Percentiles rank a stretch among this genome's conserved stretches.
Evolutionary conservation across 208 protist species (phyloP).

Genomic region (Acanthamoeba triangularis): DNA sequence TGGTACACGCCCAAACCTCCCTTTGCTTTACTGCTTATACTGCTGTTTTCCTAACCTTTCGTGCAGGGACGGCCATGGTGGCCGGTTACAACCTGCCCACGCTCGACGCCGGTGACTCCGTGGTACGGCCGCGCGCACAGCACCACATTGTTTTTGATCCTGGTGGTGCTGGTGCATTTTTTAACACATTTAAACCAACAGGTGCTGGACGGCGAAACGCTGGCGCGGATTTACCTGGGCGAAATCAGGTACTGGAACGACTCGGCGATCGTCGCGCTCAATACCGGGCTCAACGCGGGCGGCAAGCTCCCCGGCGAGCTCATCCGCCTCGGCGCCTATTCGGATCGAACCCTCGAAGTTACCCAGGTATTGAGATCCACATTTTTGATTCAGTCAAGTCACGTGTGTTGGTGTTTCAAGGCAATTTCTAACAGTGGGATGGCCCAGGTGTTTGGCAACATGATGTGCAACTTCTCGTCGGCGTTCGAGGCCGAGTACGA

Average conservation of each 20-base stretch:
- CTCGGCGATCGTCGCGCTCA: conserved; percentile 4
- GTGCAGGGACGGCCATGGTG: conserved; percentile 18
- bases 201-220: conserved; percentile 5
- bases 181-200: too few relatives aligned
- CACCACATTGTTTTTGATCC: too few relatives aligned
- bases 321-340: conserved; percentile 4
- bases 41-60: too few relatives aligned
- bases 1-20: neutral
- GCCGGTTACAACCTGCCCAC: conserved; percentile 51
- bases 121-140: neutral
- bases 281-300: neutral
- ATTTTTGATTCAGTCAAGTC: too few relatives aligned
- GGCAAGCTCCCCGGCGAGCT: neutral
- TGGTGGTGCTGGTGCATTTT: too few relatives aligned
- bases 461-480: conserved; percentile 45
- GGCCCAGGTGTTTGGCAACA: conserved; percentile 3
- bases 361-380: neutral
- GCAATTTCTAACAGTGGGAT: too few relatives aligned
- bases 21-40: too few relatives aligned
- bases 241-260: neutral
- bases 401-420: too few relatives aligned
- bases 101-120: neutral
- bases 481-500: neutral
- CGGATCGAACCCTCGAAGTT: neutral
- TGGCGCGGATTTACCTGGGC: conserved; percentile 11